phyloP scores from a whole-genome alignment of 306 rosid species.

The Pyrus bretschneideri region DNA sequence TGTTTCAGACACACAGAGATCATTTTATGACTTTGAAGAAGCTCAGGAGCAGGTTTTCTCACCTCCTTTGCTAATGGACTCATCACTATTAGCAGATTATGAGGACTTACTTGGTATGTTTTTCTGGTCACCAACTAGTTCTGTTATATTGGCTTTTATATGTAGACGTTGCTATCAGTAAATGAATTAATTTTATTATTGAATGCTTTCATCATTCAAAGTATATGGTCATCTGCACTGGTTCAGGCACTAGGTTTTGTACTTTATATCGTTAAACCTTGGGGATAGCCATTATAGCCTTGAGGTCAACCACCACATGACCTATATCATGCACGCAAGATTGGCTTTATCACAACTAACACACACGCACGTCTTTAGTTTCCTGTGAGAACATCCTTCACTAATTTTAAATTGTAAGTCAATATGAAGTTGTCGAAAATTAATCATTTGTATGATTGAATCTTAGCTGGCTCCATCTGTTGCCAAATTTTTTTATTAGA shows the following conservation, averaged over 20 bases:
- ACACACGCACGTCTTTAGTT: background rate
- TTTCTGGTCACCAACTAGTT: constrained; percentile 14
- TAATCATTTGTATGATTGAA: too few species aligned
- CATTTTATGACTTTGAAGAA: constrained; percentile 65
- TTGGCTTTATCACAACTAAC: background rate
- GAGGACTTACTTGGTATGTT: constrained; percentile 94
- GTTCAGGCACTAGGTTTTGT: background rate
- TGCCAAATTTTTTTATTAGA: too few species aligned
- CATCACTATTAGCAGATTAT: constrained; percentile 68
- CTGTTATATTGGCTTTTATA: background rate
- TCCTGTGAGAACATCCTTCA: background rate
- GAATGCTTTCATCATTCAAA: constrained; percentile 7
- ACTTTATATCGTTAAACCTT: background rate
- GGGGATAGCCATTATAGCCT: background rate
- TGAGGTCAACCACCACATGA: background rate
- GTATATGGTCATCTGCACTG: background rate
- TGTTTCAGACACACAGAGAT: constrained; percentile 55
- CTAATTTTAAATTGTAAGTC: background rate
- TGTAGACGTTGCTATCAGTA: constrained; percentile 3
- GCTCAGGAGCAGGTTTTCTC: constrained; percentile 82
- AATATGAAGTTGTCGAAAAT: too few species aligned
- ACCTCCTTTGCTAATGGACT: constrained; percentile 81
- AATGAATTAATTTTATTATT: background rate
- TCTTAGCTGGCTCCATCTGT: too few species aligned
- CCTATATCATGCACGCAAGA: background rate